Base-by-base conservation (phyloP, 2,329 filamentous ascomycete genomes). In the Pestalotiopsis sp. region DNA sequence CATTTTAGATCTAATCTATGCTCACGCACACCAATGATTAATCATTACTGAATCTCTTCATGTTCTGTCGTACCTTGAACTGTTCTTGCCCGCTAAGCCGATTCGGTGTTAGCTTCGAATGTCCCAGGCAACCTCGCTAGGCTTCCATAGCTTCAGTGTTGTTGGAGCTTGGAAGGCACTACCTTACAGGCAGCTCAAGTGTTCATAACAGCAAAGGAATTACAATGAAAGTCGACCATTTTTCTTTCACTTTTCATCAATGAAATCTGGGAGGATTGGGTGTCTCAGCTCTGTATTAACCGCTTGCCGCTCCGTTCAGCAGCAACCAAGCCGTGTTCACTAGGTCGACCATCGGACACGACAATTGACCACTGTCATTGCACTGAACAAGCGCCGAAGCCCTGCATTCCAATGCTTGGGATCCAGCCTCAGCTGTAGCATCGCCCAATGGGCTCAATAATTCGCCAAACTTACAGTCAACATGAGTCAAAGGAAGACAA, bases 401-500 rank as follows among this genome's bases (percentile, higher is more conserved):
- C 20, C 45, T 36, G 31, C 31, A 36, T 36, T 36, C 31, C 31
- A 36, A 3, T 36, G 31, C 31, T 36, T 2, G 6, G 31, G 31
- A 2, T 36, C 6, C 31, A 3, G 7, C 2, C 31, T 36, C 45
- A 45, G 41, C 17, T 52, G 45, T 52, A 9, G 11, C n/a, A 13
- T 2, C 17, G 2, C 17, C 17, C 45, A 6, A 17, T n/a, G 45
- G 20, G 14, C 20, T n/a, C 17, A 5, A 52, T n/a, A 17, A 17
- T 17, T n/a, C 17, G 6, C 45, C 45, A n/a, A 20, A 17, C 12
- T 9, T 31, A 6, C 13, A 12, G 0, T 14, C 64, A 74, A 27
- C 68, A 83, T 82, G 81, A 80, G 73, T 72, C 75, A 79, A 73
- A 68, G 61, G 72, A 74, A 20, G 66, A 70, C 58, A 60, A 75